Base-by-base conservation (phyloP, 2,329 filamentous ascomycete genomes). In the Pseudopithomyces maydicus region DNA sequence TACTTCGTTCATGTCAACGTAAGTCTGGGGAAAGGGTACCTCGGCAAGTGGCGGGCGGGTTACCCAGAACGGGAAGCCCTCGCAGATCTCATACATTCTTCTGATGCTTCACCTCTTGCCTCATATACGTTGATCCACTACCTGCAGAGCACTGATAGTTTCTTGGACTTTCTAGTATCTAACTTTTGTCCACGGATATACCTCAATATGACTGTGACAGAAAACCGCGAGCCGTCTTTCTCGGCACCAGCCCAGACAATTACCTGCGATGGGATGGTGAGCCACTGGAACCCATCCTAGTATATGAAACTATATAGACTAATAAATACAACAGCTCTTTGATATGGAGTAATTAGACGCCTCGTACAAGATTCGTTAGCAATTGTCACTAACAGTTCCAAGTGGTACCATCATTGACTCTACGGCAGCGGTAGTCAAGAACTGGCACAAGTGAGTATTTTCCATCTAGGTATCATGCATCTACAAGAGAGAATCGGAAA, bases 391-490 rank as follows among this genome's bases (percentile, higher is more conserved):
- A 17, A 29, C 39, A 6, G 12, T 22, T 36, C 42, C 33, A 43
- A 72, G 92, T 72, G 90, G 90, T 38, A 93, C 90, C 17, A 90
- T 94, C 62, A 92, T 94, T 68, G 90, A 94, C 74, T 92, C 89
- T 15, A 94, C 90, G 1, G 80, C 83, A 19, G 91, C 91, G 8
- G 88, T 95, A 39, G 82, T 87, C 51, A 91, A 91, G 77, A 88
- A 92, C 73, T 95, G 91, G 91, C 79, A 88, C 55, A 81, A 81
- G 88, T 89, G 75, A 76, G 82, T 71, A 35, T 41, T 10, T 17
- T 23, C 8, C n/a, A 20, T 35, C 26, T 12, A 42, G 46, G 8
- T 23, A 22, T 6, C 38, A 41, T 23, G 14, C 6, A 19, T 15
- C n/a, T 19, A 20, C 6, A 6, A 3, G 11, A 10, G 26, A 29